Conservation (phyloP, 1,284 basidiomycete genomes). For the Cryptococcus sp. region DNA sequence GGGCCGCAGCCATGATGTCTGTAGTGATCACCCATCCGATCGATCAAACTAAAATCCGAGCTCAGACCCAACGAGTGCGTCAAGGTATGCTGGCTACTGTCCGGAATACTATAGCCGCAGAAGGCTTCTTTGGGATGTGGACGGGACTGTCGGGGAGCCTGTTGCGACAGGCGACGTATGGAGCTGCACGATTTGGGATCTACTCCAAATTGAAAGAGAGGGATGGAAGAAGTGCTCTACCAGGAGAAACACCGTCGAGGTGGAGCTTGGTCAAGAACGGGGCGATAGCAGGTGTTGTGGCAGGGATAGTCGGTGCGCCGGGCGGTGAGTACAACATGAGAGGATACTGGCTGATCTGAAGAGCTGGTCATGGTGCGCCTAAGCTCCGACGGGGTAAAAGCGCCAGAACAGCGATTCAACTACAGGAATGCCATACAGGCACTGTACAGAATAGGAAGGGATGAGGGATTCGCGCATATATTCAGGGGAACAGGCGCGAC, state of each 20-base stretch:
- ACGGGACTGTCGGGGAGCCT: slow-evolving; percentile 18
- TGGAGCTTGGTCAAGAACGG: slow-evolving; percentile 17
- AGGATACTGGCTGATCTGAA: slow-evolving; percentile 2
- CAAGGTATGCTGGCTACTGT: slow-evolving; percentile 12
- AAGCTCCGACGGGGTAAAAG: slow-evolving; percentile 19
- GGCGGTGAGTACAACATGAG: slow-evolving; percentile 11
- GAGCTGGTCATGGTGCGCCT: slow-evolving; percentile 27
- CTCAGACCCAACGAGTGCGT: slow-evolving; percentile 14
- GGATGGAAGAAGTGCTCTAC: background rate
- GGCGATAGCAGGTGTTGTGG: slow-evolving; percentile 19
- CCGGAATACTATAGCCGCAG: slow-evolving; percentile 7
- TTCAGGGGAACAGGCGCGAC: slow-evolving; percentile 18
- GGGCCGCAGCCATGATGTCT: slow-evolving; percentile 19
- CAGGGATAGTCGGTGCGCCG: slow-evolving; percentile 22
- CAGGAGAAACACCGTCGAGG: background rate
- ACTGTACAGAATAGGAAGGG: slow-evolving; percentile 15
- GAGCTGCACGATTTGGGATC: slow-evolving; percentile 17
- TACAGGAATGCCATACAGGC: slow-evolving; percentile 22
- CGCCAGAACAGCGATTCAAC: slow-evolving; percentile 12
- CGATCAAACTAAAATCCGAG: slow-evolving; percentile 23
- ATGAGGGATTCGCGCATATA: slow-evolving; percentile 16
- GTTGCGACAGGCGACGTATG: slow-evolving; percentile 21
- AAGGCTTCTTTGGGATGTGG: slow-evolving; percentile 18
- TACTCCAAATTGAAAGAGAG: slow-evolving; percentile 18
- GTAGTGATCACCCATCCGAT: slow-evolving; percentile 25